phyloP scores from a whole-genome alignment of 2,329 filamentous ascomycete genomes.

The Paraphaeosphaeria minitans region DNA sequence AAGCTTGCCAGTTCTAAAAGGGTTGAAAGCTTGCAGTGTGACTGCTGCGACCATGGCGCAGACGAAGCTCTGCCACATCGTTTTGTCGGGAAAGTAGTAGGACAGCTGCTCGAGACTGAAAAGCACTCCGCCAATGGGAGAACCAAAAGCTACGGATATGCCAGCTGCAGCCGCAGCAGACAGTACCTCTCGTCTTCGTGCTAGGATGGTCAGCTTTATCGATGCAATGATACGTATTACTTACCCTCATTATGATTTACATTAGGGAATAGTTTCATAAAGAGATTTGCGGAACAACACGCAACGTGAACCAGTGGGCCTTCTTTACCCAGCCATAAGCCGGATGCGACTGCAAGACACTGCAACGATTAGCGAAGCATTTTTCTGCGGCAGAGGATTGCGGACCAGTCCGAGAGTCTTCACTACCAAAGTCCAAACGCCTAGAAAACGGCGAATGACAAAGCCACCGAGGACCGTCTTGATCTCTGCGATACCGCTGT shows the following conservation, averaged over 20 bases:
- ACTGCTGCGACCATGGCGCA: constrained; percentile 99
- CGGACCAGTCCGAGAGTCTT: constrained; percentile 86
- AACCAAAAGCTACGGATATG: constrained; percentile 92
- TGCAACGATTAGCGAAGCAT: constrained; percentile 49
- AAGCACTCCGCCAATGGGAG: constrained; percentile 89
- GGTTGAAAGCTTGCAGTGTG: constrained; percentile 88
- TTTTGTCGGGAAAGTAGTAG: constrained; percentile 98
- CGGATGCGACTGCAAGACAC: constrained; percentile 89
- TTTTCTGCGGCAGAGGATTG: constrained; percentile 8
- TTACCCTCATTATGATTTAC: constrained; percentile 86
- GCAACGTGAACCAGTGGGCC: constrained; percentile 94
- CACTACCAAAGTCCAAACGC: constrained; percentile 83
- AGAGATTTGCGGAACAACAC: constrained; percentile 92
- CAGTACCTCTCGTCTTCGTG: constrained; percentile 88
- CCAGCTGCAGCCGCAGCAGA: constrained; percentile 91
- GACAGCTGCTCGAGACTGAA: constrained; percentile 97
- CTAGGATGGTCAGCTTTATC: constrained; percentile 52
- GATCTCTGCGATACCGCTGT: constrained; percentile 96
- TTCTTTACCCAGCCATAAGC: constrained; percentile 96
- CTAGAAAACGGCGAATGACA: constrained; percentile 85
- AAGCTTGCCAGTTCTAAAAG: constrained; percentile 92
- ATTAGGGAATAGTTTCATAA: constrained; percentile 84
- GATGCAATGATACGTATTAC: constrained; percentile 12
- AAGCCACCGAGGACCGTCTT: constrained; percentile 95
- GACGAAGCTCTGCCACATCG: constrained; percentile 99